These are phyloP conservation scores for Leccinum arenicola DNA, from an alignment of 768 basidiomycete species.

Conservation along the genomic window DNA sequence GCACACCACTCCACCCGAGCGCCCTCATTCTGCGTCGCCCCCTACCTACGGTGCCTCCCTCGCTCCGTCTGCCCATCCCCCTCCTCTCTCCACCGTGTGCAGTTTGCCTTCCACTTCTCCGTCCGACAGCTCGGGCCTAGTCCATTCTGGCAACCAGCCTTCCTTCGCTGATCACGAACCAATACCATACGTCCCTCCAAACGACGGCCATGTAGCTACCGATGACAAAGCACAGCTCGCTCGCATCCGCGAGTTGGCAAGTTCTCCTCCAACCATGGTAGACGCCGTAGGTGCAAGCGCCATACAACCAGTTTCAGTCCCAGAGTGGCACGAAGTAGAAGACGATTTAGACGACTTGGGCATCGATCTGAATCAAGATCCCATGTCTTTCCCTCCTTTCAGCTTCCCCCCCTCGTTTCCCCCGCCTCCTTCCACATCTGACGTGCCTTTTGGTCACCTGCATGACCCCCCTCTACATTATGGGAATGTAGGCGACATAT, in stretches of 20 bases:
- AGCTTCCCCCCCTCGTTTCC: slow-evolving; percentile 25
- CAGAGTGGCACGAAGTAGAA: slow-evolving; percentile 52
- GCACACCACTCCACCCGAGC: slow-evolving; percentile 1
- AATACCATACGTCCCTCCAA: slow-evolving; percentile 30
- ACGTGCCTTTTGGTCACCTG: slow-evolving; percentile 38
- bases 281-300: slow-evolving; percentile 19
- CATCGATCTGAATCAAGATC: slow-evolving; percentile 5
- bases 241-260: slow-evolving; percentile 48
- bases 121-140: slow-evolving; percentile 6
- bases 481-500: slow-evolving; percentile 29
- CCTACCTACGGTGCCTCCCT: slow-evolving; percentile 45
- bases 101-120: slow-evolving; percentile 11
- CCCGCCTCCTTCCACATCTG: slow-evolving; percentile 38
- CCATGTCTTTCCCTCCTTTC: slow-evolving; percentile 9
- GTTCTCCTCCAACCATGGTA: slow-evolving; percentile 41
- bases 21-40: slow-evolving; percentile 31
- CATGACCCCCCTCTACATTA: slow-evolving; percentile 38
- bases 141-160: slow-evolving; percentile 6
- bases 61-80: slow-evolving; percentile 8
- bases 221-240: slow-evolving; percentile 64
- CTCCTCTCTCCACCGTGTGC: slow-evolving; percentile 4
- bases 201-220: slow-evolving; percentile 58
- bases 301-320: slow-evolving; percentile 40
- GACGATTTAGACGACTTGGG: slow-evolving; percentile 32
- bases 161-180: slow-evolving; percentile 15